Evolutionary conservation across 176 grass and related monocot species (phyloP).

Genomic region (Oryza punctata): DNA sequence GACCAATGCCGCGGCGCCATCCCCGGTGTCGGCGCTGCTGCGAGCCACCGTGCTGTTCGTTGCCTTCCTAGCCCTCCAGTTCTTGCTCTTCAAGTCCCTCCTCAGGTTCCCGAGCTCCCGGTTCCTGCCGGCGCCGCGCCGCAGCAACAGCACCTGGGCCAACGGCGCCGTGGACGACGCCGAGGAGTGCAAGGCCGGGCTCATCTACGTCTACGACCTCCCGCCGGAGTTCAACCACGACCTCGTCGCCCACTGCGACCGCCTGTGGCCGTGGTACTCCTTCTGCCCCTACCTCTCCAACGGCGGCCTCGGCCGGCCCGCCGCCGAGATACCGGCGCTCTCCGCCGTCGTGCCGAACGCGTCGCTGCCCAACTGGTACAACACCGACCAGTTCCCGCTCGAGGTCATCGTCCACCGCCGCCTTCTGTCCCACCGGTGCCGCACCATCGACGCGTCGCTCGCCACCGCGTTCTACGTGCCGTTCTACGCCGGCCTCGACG

Average conservation of each 20-base stretch:
- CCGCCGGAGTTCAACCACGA: constrained; percentile 75
- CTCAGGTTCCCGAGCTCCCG: constrained; percentile 33
- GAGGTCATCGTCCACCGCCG: constrained; percentile 82
- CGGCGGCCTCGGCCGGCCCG: constrained; percentile 54
- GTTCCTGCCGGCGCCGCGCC: constrained; percentile 43
- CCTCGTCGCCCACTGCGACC: constrained; percentile 58
- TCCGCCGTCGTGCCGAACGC: constrained; percentile 22
- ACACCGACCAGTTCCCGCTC: constrained; percentile 79
- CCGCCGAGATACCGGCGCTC: constrained; percentile 30
- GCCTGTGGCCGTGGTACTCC: constrained; percentile 68
- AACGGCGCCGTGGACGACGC: constrained; percentile 28
- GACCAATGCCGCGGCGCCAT: not conserved
- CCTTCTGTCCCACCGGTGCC: constrained; percentile 73
- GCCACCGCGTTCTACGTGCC: constrained; percentile 78
- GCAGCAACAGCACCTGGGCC: constrained; percentile 21
- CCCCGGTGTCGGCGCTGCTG: constrained; percentile 16
- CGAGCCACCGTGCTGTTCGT: constrained; percentile 42
- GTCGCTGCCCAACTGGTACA: constrained; percentile 61
- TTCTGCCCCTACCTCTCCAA: constrained; percentile 63
- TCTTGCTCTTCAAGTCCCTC: constrained; percentile 55
- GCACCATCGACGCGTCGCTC: constrained; percentile 56
- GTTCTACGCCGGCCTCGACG: constrained; percentile 82
- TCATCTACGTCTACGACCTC: constrained; percentile 79
- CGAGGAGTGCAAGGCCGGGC: constrained; percentile 44
- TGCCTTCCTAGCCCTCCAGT: constrained; percentile 52